Evolutionary conservation across 441 rosid genomes (phyloP), one percentile per base, ranked within the genome.

Genomic region (Erodium moschatum): DNA sequence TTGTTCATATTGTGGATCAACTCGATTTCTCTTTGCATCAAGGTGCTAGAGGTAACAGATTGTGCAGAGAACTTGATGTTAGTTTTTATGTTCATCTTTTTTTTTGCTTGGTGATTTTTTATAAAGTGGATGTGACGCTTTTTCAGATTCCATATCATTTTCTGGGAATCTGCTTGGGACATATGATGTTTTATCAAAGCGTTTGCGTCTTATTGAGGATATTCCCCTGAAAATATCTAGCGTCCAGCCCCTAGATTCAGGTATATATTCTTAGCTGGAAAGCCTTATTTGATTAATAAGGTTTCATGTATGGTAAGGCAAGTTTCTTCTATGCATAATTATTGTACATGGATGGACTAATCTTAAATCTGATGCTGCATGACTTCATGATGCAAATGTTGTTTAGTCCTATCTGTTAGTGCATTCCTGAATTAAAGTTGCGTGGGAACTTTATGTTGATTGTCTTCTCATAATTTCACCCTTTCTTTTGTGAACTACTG

Each of bases 221-320:
- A 84, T 89, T 76, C 98, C 98, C 27, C 82, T 93, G 80, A 87
- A 73, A 73, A 78, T 93, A 35, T 87, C 97, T 77, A 85, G 87
- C 33, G 95, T 89, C 67, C 96, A 89, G 82, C 89, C 96, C 66
- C 75, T 90, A 54, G 88, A 89, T 81, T 85, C 95, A 71, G 98
- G 98, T 93, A 84, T 64, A 27, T 29, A 67, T 13, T 74, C 67
- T 68, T 31, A 35, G 31, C 67, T 40, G 1, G 50, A 42, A 54
- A 31, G 21, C 46, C 56, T 15, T 54, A 3, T 24, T 64, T 65
- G 6, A 13, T 29, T 54, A 31, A 24, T 24, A 24, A 24, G 0
- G 27, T 24, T 24, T 24, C 27, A 24, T 24, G 27, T 24, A 24
- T 24, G 27, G 27, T 24, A 24, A 24, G 27, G 27, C 27, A 24